Base-by-base conservation (phyloP, 2,329 filamentous ascomycete genomes). In the Calycina marina region DNA sequence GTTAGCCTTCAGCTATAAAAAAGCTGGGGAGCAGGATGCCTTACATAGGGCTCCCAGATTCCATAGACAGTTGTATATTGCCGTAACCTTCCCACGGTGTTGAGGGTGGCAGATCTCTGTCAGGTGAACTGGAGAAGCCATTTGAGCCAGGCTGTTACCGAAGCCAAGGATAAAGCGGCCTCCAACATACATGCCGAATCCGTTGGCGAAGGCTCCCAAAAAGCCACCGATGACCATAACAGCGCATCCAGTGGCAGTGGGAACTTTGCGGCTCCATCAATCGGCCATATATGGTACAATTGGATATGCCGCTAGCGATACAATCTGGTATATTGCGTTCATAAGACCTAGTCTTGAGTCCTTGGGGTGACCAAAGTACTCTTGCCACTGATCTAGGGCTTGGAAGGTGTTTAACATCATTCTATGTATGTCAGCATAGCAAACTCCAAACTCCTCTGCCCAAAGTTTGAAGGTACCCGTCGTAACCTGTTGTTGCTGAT, bases 41-140 rank as follows among this genome's bases (percentile, higher is more conserved):
- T n/a, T n/a, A n/a, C n/a, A 22, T n/a, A 22, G n/a, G 20, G 20
- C 20, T 22, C 70, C 72, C 34, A 72, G 52, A 49, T 77, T 75
- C 72, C 72, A 80, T 30, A 77, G 54, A 44, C 69, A 76, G 53
- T 79, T 78, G 56, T 78, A 78, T 36, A 78, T 62, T 10, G 73
- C 62, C 1, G 73, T 78, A 29, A 78, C 62, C 16, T 66, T 67
- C 17, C 65, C 73, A 48, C 74, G 69, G 48, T 80, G 73, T 47
- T 78, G 74, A 14, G 74, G 73, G 47, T 79, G 74, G 54, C 67
- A 71, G 38, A 79, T 65, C 57, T 79, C 75, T 4, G 69, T 71
- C 8, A 78, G 61, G 5, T 78, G 60, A 30, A 78, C 59, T 3
- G 73, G 73, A 9, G 72, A 73, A 4, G 67, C 65, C 56, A 75